phyloP scores from a whole-genome alignment of 345 rosid species.

The Gossypioides kirkii region DNA sequence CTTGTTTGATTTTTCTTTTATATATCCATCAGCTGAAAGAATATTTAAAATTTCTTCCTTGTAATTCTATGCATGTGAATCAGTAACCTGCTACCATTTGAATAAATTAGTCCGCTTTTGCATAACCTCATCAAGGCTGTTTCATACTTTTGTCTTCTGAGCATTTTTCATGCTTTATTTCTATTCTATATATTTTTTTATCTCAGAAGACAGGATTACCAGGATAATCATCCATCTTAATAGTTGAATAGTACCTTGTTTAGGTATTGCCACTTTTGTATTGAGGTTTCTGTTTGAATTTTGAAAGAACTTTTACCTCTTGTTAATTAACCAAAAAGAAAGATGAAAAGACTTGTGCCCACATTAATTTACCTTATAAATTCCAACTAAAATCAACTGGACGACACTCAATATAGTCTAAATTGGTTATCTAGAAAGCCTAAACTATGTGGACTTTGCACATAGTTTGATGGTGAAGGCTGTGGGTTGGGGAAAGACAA shows the following conservation, averaged over 20 bases:
- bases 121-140: neutral
- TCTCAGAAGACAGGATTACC: neutral
- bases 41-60: neutral
- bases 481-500: neutral
- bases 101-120: neutral
- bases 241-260: neutral
- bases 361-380: neutral
- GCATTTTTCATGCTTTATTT: neutral
- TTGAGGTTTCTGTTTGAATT: neutral
- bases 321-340: neutral
- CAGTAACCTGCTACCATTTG: neutral
- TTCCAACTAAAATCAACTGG: neutral
- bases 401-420: neutral
- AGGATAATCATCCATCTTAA: neutral
- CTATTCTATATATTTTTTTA: neutral
- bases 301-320: neutral
- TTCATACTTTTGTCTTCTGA: neutral
- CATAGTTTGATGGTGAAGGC: neutral
- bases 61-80: neutral
- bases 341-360: neutral
- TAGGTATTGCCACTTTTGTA: neutral
- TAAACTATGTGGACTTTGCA: neutral
- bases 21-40: neutral
- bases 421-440: neutral
- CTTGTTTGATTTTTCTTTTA: neutral